Percentiles rank a stretch among this genome's conserved stretches.
Evolutionary conservation across 2,329 filamentous ascomycete genomes (phyloP).

Genomic region (Cladophialophora immunda): DNA sequence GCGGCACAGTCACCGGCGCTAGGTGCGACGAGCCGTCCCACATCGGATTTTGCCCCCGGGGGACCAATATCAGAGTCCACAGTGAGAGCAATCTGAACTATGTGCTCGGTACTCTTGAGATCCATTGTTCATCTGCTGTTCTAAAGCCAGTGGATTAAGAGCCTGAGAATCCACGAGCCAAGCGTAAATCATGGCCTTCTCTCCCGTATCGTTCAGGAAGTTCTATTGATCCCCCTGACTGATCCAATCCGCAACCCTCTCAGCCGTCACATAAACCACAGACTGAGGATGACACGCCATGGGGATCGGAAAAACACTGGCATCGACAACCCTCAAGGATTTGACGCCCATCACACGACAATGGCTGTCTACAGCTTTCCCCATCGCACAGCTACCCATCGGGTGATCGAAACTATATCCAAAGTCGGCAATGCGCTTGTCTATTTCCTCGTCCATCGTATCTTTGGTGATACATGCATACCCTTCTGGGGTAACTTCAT

Average conservation of each 20-base stretch:
- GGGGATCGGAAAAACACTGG: conserved; percentile 46
- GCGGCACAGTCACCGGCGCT: not conserved
- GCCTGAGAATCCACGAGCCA: not conserved
- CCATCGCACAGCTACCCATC: conserved; percentile 50
- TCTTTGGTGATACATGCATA: conserved; percentile 22
- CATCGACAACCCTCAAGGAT: conserved; percentile 48
- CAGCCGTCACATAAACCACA: conserved; percentile 54
- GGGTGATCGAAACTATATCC: conserved; percentile 49
- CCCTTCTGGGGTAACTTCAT: conserved; percentile 25
- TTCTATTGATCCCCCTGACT: conserved; percentile 20
- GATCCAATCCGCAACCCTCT: conserved; percentile 49
- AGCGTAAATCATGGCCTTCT: not conserved
- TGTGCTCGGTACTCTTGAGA: not conserved
- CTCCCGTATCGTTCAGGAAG: not conserved
- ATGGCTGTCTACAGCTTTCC: conserved; percentile 46
- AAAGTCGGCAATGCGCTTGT: conserved; percentile 40
- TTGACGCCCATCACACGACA: conserved; percentile 44
- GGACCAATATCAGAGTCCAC: not conserved
- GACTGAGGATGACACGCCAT: conserved; percentile 54
- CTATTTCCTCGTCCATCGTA: conserved; percentile 41
- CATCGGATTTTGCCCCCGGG: not conserved
- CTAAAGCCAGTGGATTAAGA: not conserved
- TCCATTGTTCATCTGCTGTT: not conserved
- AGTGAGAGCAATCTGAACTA: not conserved
- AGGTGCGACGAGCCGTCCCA: not conserved